Evolutionary conservation across 2,329 filamentous ascomycete species (phyloP), one percentile per base, ranked within the genome.

Genomic region (Truncatella angustata): DNA sequence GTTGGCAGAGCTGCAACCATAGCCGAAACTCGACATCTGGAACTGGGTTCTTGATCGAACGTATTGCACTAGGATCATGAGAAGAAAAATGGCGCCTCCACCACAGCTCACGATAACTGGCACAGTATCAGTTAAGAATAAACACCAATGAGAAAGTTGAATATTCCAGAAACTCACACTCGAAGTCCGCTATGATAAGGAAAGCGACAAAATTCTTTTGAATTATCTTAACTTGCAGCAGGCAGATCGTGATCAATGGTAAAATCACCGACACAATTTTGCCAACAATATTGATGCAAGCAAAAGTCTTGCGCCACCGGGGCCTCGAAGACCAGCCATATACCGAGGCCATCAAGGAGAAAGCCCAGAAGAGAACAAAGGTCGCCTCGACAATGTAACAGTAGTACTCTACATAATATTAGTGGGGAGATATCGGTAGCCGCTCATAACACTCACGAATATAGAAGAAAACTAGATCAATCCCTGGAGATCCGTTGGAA

Each of bases 41-140:
- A 66, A 56, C 9, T 70, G 59, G 18, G 65, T 58, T 16, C 70
- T 65, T 12, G 70, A 68, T 49, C 66, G 63, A 11, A 76, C 56
- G 49, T 77, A 76, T 60, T 70, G 73, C 42, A 59, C 64, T 4
- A 76, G 60, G 32, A 73, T 74, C 21, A 69, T 61, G 4, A 73
- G 45, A 16, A 76, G 65, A 5, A 74, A 60, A 4, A 72, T 39
- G 14, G 61, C 63, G 14, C 72, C 70, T 14, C 63, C 51, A 1
- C 60, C 61, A 16, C 75, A 61, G 54, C 70, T 70, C 9, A 65
- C 49, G 26, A 71, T 62, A 61, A 76, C 74, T 77, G 43, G 5
- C 5, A 5, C 1, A 16, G 1, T 14, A 35, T 43, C 47, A 53
- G 46, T 36, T 16, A 36, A 37, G 36, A 40, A 16, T 24, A n/a